A percentile compares a stretch with the other conserved stretches of the same genome.
These are phyloP conservation scores for Leucocoprinus leucothites DNA, from an alignment of 768 basidiomycete species.

Conservation along the genomic window DNA sequence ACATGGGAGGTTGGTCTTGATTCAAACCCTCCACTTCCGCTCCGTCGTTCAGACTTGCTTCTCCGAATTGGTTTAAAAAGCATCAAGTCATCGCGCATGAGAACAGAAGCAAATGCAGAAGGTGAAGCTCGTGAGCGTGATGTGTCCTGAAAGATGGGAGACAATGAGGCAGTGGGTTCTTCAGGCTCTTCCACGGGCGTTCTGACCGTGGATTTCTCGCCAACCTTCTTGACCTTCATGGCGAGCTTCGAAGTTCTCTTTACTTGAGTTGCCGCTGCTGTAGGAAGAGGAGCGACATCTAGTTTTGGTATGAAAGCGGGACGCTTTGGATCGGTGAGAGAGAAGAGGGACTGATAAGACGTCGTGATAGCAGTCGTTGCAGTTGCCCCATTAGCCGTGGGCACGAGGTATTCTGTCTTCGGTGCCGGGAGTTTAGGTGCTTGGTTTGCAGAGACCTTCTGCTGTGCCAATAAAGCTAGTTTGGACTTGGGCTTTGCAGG, in stretches of 20 bases:
- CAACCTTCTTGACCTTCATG: slow-evolving; percentile 64
- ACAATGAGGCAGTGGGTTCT: slow-evolving; percentile 34
- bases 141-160: slow-evolving; percentile 59
- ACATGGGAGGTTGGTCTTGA: slow-evolving; percentile 3
- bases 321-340: slow-evolving; percentile 51
- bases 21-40: slow-evolving; percentile 15
- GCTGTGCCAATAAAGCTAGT: slow-evolving; percentile 70
- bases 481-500: slow-evolving; percentile 24
- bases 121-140: slow-evolving; percentile 67
- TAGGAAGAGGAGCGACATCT: slow-evolving; percentile 40
- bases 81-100: slow-evolving; percentile 51
- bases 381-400: slow-evolving; percentile 80
- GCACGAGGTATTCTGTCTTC: slow-evolving; percentile 68
- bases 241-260: slow-evolving; percentile 72
- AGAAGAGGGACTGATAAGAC: slow-evolving; percentile 69
- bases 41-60: slow-evolving; percentile 30
- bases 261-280: slow-evolving; percentile 15
- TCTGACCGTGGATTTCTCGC: slow-evolving; percentile 34
- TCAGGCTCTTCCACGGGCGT: slow-evolving; percentile 26
- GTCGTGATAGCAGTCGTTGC: slow-evolving; percentile 85
- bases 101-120: slow-evolving; percentile 73
- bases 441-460: slow-evolving; percentile 38
- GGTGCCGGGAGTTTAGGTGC: slow-evolving; percentile 47
- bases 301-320: slow-evolving; percentile 37
- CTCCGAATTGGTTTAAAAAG: slow-evolving; percentile 30